Evolutionary conservation across 2,329 filamentous ascomycete species (phyloP), one percentile per base, ranked within the genome.

Genomic region (Lizonia empirigonia): DNA sequence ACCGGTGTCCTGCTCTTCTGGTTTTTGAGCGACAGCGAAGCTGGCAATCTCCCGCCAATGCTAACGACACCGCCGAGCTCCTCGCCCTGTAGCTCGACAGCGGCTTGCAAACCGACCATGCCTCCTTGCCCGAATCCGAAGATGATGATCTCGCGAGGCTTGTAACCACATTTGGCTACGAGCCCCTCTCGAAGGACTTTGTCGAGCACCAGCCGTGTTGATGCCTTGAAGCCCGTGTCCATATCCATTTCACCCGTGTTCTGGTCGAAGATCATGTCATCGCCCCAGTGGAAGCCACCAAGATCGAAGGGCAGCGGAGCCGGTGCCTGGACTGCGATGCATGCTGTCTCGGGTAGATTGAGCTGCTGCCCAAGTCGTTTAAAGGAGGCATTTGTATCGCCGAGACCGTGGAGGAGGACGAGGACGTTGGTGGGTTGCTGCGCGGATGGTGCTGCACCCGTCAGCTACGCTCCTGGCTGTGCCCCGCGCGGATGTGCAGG

Each of bases 401-500:
- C 91, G 10, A 96, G 82, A 58, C 91, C 91, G 73, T 96, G 91
- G 50, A 96, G 84, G 42, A 96, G 82, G 67, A 96, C 76, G 55
- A 96, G 84, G 60, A 95, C 80, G 62, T 92, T 87, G 34, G 85
- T 88, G 8, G 87, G 84, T 10, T 82, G 82, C 54, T 88, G 83
- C 20, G 69, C 67, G 24, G 56, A 65, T 12, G 78, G 76, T 66
- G 72, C 64, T 67, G 56, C 7, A 12, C 13, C 23, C 2, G 60
- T 71, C 41, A 71, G 64, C 42, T 15, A 16, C 19, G 3, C 32
- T 20, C 6, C 4, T 15, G 18, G 50, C n/a, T 30, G 18, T 19
- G 34, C 18, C n/a, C n/a, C 7, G 39, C 12, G 15, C 22, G 19
- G 9, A 5, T 15, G n/a, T 26, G 36, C 34, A 38, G 53, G 2